Base-by-base conservation (phyloP, 768 basidiomycete species). In the Rossbeevera mucosa region DNA sequence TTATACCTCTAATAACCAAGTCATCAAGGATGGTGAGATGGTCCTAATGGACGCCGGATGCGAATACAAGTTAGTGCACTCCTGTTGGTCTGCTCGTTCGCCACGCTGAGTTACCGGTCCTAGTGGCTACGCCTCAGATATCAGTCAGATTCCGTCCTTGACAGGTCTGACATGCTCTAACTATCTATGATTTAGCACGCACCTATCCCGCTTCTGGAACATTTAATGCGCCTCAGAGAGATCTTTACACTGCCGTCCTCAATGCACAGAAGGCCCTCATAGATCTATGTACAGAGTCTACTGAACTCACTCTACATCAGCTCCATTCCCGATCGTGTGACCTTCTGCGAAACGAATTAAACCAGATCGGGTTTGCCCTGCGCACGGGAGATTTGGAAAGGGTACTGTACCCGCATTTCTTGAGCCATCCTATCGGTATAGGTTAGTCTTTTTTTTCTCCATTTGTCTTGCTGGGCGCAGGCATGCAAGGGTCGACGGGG, bases 111-210 rank as follows among this genome's bases (percentile, higher is more conserved):
- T 24, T 26, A 59, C 21, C 26, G 28, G 52, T 18, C 41, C 30
- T 59, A 91, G 90, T 55, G 91, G 91, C 31, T 97, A 97, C 62
- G 91, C 93, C 7, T 92, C 91, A 43, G 95, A 98, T 65, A 94
- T 97, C 59, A 95, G 90, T 90, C 56, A 55, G 82, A 52, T 46
- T 22, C 25, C 26, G 14, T 21, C 25, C 29, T 52, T 47, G 18
- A n/a, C 21, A 13, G n/a, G 16, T 12, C 21, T 53, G 26, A 33
- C 41, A 38, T 11, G 12, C 4, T 51, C 56, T 59, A 6, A 63
- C 48, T 22, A 5, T 41, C 14, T 29, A 5, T 56, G 44, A 41
- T 60, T 29, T 24, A 91, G 88, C 91, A 18, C 87, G 90, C 30
- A 93, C 94, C 9, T 99, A 83, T 65, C 96, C 96, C 2, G 86